These are phyloP conservation scores for Plasmodium reichenowi DNA, from an alignment of 169 alveolate genomes.

Conservation along the genomic window DNA sequence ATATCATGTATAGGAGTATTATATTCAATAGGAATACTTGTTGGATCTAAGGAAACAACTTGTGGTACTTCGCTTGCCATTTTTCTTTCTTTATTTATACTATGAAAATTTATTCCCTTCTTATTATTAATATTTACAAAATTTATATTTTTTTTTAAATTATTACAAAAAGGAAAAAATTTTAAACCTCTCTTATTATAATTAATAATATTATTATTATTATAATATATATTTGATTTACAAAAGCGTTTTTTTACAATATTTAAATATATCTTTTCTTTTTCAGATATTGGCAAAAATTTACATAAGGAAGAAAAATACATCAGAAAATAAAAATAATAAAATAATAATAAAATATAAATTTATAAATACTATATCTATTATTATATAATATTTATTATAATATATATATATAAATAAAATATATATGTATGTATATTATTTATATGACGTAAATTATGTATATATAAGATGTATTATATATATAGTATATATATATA, in stretches of 20 bases:
- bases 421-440: too few species aligned
- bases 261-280: conserved; percentile 6
- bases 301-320: too few species aligned
- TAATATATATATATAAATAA: too few species aligned
- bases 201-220: too few species aligned
- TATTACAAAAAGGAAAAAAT: neutral
- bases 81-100: neutral
- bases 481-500: too few species aligned
- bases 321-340: too few species aligned
- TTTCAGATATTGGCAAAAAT: too few species aligned
- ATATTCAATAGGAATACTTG: conserved; percentile 45
- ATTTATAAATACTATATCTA: too few species aligned
- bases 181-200: neutral
- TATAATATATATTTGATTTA: neutral
- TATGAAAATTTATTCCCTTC: neutral
- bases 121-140: neutral
- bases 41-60: conserved; percentile 49
- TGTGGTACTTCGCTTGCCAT: conserved; percentile 67
- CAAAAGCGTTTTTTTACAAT: neutral
- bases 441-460: too few species aligned
- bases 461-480: too few species aligned
- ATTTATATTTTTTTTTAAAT: neutral
- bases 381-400: too few species aligned
- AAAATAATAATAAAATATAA: too few species aligned
- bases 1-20: conserved; percentile 42